These are phyloP conservation scores for Lasiodiplodia gonubiensis DNA, from an alignment of 2,329 filamentous ascomycete genomes.

Conservation along the genomic window DNA sequence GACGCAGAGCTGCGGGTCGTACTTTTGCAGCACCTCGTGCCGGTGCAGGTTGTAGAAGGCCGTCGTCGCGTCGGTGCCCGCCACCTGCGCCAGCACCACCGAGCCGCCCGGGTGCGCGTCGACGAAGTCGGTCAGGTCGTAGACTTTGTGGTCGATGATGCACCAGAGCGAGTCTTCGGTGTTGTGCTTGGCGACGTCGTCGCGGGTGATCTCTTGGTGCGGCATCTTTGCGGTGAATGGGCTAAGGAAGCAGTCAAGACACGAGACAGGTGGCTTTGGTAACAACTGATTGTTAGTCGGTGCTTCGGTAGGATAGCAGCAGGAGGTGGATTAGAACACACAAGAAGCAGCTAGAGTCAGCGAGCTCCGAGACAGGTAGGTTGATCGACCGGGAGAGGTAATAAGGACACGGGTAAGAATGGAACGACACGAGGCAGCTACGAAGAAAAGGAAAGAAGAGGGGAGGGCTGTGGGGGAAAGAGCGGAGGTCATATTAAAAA, in stretches of 20 bases:
- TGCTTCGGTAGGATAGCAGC: not conserved
- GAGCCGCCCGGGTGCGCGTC: constrained; percentile 85
- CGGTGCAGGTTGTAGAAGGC: constrained; percentile 93
- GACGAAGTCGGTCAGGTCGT: constrained; percentile 83
- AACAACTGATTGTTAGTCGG: not conserved
- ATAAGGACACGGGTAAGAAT: not conserved
- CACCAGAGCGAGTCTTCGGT: constrained; percentile 79
- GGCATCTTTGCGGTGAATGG: not conserved
- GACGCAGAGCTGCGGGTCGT: constrained; percentile 70
- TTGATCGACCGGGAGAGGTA: not conserved
- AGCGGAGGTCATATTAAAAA: constrained; percentile 1
- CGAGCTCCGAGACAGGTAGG: constrained; percentile 19
- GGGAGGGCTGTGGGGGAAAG: not conserved
- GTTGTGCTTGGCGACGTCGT: constrained; percentile 75
- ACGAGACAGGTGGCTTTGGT: not conserved
- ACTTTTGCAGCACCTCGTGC: constrained; percentile 86
- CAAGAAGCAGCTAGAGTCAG: not conserved
- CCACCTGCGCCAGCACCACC: constrained; percentile 79
- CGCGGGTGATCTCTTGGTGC: constrained; percentile 46
- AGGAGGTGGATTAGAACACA: not conserved
- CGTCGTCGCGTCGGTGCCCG: constrained; percentile 78
- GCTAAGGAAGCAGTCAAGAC: not conserved
- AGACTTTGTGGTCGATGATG: constrained; percentile 85
- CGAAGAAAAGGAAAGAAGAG: not conserved
- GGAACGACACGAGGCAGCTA: not conserved